Evolutionary conservation across 2,329 filamentous ascomycete species (phyloP).

Genomic region (Pseudogymnoascus sp.): DNA sequence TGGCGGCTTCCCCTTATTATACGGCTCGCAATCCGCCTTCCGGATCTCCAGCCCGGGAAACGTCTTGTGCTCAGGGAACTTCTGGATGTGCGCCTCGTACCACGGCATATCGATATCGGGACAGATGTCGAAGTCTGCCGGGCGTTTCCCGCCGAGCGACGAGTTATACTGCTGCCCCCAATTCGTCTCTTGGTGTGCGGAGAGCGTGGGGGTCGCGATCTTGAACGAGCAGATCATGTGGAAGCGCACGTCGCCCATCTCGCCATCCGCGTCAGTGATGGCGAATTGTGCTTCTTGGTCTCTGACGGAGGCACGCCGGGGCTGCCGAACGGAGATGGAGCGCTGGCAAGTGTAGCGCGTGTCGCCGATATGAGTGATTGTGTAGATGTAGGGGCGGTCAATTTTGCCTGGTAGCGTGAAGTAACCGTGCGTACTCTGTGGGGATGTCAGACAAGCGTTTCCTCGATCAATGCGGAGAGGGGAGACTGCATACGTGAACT

Average conservation of each 20-base stretch:
- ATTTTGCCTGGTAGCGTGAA: conserved; percentile 42
- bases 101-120: conserved; percentile 19
- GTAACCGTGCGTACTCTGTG: conserved; percentile 41
- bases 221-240: conserved; percentile 48
- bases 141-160: conserved; percentile 12
- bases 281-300: conserved; percentile 12
- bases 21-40: conserved; percentile 36
- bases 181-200: conserved; percentile 13
- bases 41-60: conserved; percentile 35
- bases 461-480: background rate
- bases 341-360: conserved; percentile 44
- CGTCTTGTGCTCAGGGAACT: conserved; percentile 13
- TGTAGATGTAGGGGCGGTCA: conserved; percentile 48
- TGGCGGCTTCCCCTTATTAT: conserved; percentile 11
- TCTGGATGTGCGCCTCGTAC: conserved; percentile 9
- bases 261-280: conserved; percentile 16
- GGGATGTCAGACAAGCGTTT: background rate
- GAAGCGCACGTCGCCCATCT: conserved; percentile 40
- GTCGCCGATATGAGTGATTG: conserved; percentile 38
- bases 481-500: conserved; percentile 35
- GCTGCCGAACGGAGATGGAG: conserved; percentile 43
- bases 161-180: conserved; percentile 10
- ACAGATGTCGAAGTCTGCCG: background rate
- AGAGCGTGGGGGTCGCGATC: conserved; percentile 12
- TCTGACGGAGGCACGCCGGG: conserved; percentile 36